Evolutionary conservation across 2,329 filamentous ascomycete genomes (phyloP).

Genomic region (Myriosclerotinia scirpicola): DNA sequence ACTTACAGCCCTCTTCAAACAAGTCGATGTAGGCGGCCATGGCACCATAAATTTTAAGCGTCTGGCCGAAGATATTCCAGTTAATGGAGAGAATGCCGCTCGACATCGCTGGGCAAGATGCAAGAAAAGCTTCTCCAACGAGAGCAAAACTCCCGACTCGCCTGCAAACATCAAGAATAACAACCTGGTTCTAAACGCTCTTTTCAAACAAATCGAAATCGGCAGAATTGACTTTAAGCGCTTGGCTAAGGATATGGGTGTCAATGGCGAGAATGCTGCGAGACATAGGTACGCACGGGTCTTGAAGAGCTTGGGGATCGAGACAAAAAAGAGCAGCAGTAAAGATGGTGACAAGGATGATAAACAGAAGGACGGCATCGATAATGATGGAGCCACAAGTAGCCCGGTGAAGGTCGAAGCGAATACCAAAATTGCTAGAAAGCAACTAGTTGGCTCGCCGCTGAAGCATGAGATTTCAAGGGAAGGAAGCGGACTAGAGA

Average conservation of each 20-base stretch:
- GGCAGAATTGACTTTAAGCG: neutral
- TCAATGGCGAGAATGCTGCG: neutral
- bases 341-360: neutral
- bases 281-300: neutral
- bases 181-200: neutral
- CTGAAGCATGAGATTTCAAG: neutral
- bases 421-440: neutral
- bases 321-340: neutral
- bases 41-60: neutral
- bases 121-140: neutral
- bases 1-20: constrained; percentile 7
- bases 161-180: neutral
- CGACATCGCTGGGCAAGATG: neutral
- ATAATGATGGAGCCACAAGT: neutral
- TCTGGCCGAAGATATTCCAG: neutral
- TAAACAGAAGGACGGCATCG: too few species aligned
- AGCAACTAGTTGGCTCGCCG: neutral
- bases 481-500: neutral
- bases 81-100: constrained; percentile 3
- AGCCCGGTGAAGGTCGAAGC: neutral
- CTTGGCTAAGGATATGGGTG: neutral
- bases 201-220: constrained; percentile 1
- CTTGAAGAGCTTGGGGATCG: neutral
- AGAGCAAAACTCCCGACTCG: too few species aligned
- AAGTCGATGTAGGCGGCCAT: neutral